These are phyloP conservation scores for Scortechinia acanthostroma DNA, from an alignment of 2,329 filamentous ascomycete species.

Conservation along the genomic window DNA sequence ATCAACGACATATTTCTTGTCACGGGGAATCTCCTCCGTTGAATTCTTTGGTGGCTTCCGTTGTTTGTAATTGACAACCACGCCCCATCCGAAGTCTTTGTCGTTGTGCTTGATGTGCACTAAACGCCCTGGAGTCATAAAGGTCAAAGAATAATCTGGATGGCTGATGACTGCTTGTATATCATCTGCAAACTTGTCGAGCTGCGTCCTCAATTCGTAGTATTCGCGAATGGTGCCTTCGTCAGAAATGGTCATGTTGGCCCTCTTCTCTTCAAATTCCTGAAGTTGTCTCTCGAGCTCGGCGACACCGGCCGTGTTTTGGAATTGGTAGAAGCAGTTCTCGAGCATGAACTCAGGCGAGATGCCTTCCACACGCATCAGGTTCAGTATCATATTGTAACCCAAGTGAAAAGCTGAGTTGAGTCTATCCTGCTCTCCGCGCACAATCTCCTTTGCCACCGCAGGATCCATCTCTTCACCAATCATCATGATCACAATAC, in stretches of 20 bases:
- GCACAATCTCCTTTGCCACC: constrained; percentile 89
- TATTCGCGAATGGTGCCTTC: constrained; percentile 89
- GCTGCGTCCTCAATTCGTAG: constrained; percentile 78
- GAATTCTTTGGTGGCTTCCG: constrained; percentile 62
- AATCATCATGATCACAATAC: constrained; percentile 99
- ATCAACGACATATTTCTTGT: constrained; percentile 77
- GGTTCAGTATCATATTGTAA: constrained; percentile 98
- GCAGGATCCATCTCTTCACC: constrained; percentile 92
- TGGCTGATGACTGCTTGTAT: constrained; percentile 89
- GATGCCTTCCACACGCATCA: constrained; percentile 96
- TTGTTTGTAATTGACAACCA: constrained; percentile 67
- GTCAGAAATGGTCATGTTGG: constrained; percentile 71
- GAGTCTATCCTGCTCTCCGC: constrained; percentile 90
- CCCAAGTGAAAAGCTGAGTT: constrained; percentile 97
- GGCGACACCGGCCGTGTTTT: constrained; percentile 83
- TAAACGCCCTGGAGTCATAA: constrained; percentile 79
- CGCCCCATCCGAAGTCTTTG: constrained; percentile 89
- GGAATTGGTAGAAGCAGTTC: constrained; percentile 95
- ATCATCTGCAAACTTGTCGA: constrained; percentile 77
- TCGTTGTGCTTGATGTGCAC: constrained; percentile 77
- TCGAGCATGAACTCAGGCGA: constrained; percentile 99
- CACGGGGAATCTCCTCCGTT: constrained; percentile 61
- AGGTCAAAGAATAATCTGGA: constrained; percentile 77
- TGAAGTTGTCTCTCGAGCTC: constrained; percentile 75
- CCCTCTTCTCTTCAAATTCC: constrained; percentile 69